Evolutionary conservation across 2,329 filamentous ascomycete genomes (phyloP).

Genomic region (Tolypocladium cylindrosporum): DNA sequence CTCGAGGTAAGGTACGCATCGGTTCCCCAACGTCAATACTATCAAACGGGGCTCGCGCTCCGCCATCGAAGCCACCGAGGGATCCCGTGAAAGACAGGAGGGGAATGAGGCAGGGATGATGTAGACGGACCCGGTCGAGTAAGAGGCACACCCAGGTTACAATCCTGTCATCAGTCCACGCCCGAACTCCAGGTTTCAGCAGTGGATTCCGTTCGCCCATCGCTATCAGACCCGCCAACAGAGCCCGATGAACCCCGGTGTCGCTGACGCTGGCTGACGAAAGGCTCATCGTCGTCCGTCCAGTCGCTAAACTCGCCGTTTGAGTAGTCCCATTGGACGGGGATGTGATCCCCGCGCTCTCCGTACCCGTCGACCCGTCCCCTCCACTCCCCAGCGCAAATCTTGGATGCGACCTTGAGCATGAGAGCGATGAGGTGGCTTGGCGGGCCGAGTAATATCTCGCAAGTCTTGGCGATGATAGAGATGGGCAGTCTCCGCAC

Average conservation of each 20-base stretch:
- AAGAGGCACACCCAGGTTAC: background rate
- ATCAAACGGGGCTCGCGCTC: background rate
- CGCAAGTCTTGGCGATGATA: conserved; percentile 67
- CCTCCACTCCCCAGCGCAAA: conserved; percentile 55
- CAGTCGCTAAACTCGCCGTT: conserved; percentile 45
- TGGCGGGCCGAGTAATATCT: conserved; percentile 71
- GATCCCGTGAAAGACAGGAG: background rate
- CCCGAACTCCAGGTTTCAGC: background rate
- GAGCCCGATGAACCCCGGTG: background rate
- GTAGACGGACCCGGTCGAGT: too few species aligned
- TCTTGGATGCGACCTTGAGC: conserved; percentile 69
- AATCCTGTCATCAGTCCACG: background rate
- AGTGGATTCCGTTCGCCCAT: background rate
- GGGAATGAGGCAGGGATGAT: background rate
- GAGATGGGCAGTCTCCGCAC: conserved; percentile 27
- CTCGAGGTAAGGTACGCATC: background rate
- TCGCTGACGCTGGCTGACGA: background rate
- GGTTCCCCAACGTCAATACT: background rate
- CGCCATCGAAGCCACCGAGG: background rate
- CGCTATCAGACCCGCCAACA: background rate
- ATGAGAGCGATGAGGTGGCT: conserved; percentile 69
- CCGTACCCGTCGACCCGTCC: conserved; percentile 46
- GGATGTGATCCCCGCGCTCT: conserved; percentile 42
- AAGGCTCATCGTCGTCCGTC: conserved; percentile 36
- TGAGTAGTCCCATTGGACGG: conserved; percentile 53